These are phyloP conservation scores for Chenopodium quinoa DNA, from an alignment of 148 eudicot species.

Conservation along the genomic window DNA sequence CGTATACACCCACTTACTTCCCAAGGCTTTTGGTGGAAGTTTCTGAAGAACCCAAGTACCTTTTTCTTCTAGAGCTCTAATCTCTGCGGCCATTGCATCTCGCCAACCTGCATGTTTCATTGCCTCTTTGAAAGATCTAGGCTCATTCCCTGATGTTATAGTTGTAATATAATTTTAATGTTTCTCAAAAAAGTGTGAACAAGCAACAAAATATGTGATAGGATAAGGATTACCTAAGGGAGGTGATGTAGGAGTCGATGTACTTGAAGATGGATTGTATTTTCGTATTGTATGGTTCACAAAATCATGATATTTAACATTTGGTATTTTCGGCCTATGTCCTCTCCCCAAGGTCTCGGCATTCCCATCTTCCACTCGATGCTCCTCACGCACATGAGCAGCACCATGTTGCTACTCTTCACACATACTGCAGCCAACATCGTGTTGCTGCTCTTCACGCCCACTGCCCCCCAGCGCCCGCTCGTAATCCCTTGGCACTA, in stretches of 20 bases:
- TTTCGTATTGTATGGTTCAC: background rate
- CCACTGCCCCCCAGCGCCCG: too few relatives aligned
- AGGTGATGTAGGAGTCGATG: background rate
- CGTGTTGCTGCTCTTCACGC: too few relatives aligned
- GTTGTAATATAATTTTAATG: conserved; percentile 2
- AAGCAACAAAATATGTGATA: too few relatives aligned
- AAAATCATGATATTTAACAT: background rate
- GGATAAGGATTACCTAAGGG: too few relatives aligned
- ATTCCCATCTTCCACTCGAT: too few relatives aligned
- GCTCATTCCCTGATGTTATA: background rate
- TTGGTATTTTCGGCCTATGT: background rate
- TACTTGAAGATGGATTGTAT: background rate
- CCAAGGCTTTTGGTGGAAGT: background rate
- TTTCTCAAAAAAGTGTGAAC: background rate
- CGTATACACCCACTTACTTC: background rate
- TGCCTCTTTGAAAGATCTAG: background rate
- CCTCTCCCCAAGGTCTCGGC: background rate
- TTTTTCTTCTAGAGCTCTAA: background rate
- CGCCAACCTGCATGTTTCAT: background rate
- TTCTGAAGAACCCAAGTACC: background rate
- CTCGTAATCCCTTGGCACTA: too few relatives aligned
- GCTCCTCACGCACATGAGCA: too few relatives aligned
- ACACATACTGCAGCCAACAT: too few relatives aligned
- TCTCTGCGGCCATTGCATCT: background rate
- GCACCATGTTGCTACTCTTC: too few relatives aligned